Conservation (phyloP, 495 filamentous ascomycete species). For the Melanomma pulvis-pyrius region DNA sequence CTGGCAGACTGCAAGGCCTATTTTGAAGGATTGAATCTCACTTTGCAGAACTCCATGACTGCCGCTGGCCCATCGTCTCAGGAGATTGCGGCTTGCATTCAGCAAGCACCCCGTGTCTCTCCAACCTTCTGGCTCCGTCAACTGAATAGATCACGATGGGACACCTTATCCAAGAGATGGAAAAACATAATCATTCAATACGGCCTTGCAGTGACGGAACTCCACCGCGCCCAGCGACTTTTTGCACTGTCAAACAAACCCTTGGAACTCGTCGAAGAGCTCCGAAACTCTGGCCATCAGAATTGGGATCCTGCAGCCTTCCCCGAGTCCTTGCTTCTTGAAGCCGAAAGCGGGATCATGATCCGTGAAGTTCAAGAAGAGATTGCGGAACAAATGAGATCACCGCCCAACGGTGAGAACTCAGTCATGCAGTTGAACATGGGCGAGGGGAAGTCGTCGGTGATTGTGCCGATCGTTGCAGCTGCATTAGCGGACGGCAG, state of each 20-base stretch:
- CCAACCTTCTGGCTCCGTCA: conserved; percentile 32
- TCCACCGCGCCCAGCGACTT: conserved; percentile 50
- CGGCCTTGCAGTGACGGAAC: conserved; percentile 44
- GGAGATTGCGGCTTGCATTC: conserved; percentile 13
- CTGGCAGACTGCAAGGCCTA: neutral
- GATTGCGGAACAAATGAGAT: conserved; percentile 61
- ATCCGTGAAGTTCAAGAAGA: conserved; percentile 64
- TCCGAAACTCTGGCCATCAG: conserved; percentile 55
- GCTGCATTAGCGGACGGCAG: conserved; percentile 56
- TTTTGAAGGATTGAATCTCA: neutral
- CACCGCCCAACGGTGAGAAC: conserved; percentile 51
- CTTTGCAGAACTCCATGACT: neutral
- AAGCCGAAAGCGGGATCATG: conserved; percentile 64
- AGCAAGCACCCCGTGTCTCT: conserved; percentile 32
- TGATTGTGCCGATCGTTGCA: conserved; percentile 68
- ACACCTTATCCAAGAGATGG: conserved; percentile 28
- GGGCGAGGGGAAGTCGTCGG: conserved; percentile 73
- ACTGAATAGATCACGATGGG: conserved; percentile 16
- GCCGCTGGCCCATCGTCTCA: neutral
- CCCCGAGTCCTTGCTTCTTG: conserved; percentile 62
- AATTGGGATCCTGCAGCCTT: conserved; percentile 56
- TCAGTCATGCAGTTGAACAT: conserved; percentile 72
- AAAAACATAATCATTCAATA: conserved; percentile 41
- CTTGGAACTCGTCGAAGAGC: conserved; percentile 53
- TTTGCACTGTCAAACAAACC: conserved; percentile 13